Evolutionary conservation across 192 early-diverging fungal genomes (phyloP), one percentile per base, ranked within the genome.

Genomic region (Coemansia sp.): DNA sequence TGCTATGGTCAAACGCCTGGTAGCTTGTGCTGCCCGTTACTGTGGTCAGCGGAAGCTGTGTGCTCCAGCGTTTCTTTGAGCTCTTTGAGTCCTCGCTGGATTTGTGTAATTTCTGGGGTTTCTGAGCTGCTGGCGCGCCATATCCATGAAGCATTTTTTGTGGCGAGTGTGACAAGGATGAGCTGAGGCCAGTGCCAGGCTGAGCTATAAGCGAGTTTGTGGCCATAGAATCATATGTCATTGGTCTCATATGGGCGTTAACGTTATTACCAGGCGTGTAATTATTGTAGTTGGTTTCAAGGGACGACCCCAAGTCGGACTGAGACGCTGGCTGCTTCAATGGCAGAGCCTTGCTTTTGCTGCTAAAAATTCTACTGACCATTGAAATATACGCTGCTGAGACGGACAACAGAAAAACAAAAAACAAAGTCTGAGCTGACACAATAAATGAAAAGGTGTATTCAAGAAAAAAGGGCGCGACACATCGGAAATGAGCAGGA

Each of bases 351-450:
- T 65, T 65, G 54, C 47, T n/a, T 20, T 57, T 65, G 16, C 29
- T 47, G 5, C 16, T 6, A 58, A 57, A 53, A 23, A 56, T 43
- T 19, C 83, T 99, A 24, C 91, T 18, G 87, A 87, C 27, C 68
- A 87, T 27, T 27, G 26, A 27, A 27, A 27, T 27, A 27, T 27
- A 27, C 0, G 83, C 85, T 1, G 74, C 83, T 35, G 65, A 64
- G 29, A 62, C 62, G 38, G 69, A 75, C 16, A 85, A 82, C 16
- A 75, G 67, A 22, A 76, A 85, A 1, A 3, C 24, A 13, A 41
- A 8, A 41, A 41, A 8, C 20, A 78, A 84, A 1, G 72, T 76
- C 51, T 75, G 73, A 49, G 79, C 74, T 8, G 78, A 71, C n/a
- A 27, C 26, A 27, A 27, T 27, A 27, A 27, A 4, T 4, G 26